Base-by-base conservation (phyloP, 2,329 filamentous ascomycete species). In the Beauveria asiatica region DNA sequence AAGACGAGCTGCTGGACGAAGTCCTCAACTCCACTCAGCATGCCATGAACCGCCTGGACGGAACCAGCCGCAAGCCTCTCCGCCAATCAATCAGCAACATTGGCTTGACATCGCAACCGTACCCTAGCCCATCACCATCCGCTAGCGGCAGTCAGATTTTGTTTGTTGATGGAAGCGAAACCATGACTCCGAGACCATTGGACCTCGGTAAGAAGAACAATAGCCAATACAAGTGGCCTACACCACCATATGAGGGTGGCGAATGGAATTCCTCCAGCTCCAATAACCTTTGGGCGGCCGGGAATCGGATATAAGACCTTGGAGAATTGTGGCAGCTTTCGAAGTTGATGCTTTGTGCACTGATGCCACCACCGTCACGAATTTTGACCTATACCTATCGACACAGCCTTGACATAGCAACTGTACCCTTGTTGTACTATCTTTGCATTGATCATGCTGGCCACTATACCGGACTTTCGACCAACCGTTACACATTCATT, bases 1-100 rank as follows among this genome's bases (percentile, higher is more conserved):
- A 97, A 70, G 94, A 99, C 62, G 94, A 99, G 74, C 81, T 99
- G 10, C 80, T 97, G 10, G 92, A 97, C 66, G 94, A 99, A 74
- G 92, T 86, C 21, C 79, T 97, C 46, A 83, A 86, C 53, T 90
- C 89, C 6, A 89, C 92, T 0, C 87, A 87, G 67, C 84, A 83
- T 63, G 90, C 86, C 8, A 88, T 89, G 69, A 87, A 84, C 70
- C 85, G 85, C 10, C 78, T 96, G 62, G 90, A 81, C 70, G 82
- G 75, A 2, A 63, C 68, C 54, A 60, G 62, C 11, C 53, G 63
- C 41, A 74, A 74, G 63, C 66, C 73, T 39, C 74, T 87, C 37
- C 76, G 84, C 59, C 85, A 89, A 65, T 85, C 88, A 16, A 80
- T 79, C 33, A 87, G 83, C 71, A 87, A 89, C 65, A 71, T 85